phyloP scores from a whole-genome alignment of 768 basidiomycete species.

The Zangia roseola region DNA sequence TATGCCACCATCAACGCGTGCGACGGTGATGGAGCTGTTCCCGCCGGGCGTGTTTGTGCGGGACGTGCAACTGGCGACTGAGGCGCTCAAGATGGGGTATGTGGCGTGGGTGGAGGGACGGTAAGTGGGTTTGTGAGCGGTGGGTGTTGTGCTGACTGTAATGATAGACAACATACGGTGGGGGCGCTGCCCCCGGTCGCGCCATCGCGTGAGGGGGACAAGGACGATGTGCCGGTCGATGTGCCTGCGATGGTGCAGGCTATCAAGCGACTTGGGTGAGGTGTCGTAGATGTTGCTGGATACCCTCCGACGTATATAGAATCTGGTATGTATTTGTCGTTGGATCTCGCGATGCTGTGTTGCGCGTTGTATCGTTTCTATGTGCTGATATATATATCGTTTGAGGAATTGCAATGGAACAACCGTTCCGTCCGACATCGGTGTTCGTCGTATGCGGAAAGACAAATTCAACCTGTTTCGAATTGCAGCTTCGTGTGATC shows the following conservation, averaged over 20 bases:
- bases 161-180: slow-evolving; percentile 36
- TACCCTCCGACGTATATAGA: no score
- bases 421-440: no score
- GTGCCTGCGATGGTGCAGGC: slow-evolving; percentile 40
- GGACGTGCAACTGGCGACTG: slow-evolving; percentile 59
- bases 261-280: slow-evolving; percentile 26
- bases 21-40: slow-evolving; percentile 78
- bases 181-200: slow-evolving; percentile 36
- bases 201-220: slow-evolving; percentile 22
- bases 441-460: no score
- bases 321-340: no score
- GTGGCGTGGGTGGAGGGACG: slow-evolving; percentile 53
- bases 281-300: no score
- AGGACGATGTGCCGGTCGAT: slow-evolving; percentile 36
- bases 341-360: no score
- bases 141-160: not conserved
- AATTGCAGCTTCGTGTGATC: no score
- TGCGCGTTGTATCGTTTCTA: no score
- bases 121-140: slow-evolving; percentile 21
- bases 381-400: no score
- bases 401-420: no score
- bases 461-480: no score
- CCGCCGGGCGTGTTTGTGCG: slow-evolving; percentile 61
- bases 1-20: slow-evolving; percentile 57
- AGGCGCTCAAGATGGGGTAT: slow-evolving; percentile 54